A percentile compares a stretch with the other conserved stretches of the same genome.
Conservation (phyloP, 208 protist genomes). For the Trypanosoma melophagium region DNA sequence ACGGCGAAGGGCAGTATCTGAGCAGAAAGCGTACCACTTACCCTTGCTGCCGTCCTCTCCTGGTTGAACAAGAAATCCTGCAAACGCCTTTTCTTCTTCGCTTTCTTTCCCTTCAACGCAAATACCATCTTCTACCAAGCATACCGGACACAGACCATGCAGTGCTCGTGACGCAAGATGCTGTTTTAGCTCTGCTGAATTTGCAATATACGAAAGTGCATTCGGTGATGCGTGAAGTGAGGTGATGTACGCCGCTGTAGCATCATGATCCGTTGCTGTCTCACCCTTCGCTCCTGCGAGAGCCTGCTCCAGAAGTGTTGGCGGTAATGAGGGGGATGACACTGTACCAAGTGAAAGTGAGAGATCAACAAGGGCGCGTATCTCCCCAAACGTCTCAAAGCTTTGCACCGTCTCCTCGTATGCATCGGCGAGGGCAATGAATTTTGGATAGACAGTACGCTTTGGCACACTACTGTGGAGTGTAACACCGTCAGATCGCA, state of each 20-base stretch:
- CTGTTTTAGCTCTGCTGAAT: slow-evolving; percentile 19
- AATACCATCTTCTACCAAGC: slow-evolving; percentile 26
- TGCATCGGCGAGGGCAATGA: slow-evolving; percentile 71
- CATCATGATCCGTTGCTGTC: slow-evolving; percentile 13
- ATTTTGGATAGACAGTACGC: slow-evolving; percentile 60
- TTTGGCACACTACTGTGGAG: slow-evolving; percentile 45
- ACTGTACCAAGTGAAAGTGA: slow-evolving; percentile 41
- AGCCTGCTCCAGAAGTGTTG: slow-evolving; percentile 45
- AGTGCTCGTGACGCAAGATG: slow-evolving; percentile 15
- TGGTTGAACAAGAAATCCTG: slow-evolving; percentile 28
- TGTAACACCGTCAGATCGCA: slow-evolving; percentile 23
- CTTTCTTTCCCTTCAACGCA: slow-evolving; percentile 30
- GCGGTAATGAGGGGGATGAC: slow-evolving; percentile 47
- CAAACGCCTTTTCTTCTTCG: slow-evolving; percentile 25
- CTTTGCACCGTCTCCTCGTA: slow-evolving; percentile 51
- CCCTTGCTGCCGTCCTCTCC: slow-evolving; percentile 14
- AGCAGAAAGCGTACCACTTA: slow-evolving; percentile 50
- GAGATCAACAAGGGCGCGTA: slow-evolving; percentile 45
- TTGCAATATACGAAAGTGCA: slow-evolving; percentile 24
- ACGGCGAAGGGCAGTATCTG: slow-evolving; percentile 50
- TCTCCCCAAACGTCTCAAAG: slow-evolving; percentile 54
- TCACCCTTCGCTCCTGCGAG: slow-evolving; percentile 18
- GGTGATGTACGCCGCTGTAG: slow-evolving; percentile 21
- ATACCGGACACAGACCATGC: slow-evolving; percentile 34
- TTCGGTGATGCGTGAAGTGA: slow-evolving; percentile 17